phyloP scores from a whole-genome alignment of 2,329 filamentous ascomycete genomes.

The Pestalotiopsis fici region DNA sequence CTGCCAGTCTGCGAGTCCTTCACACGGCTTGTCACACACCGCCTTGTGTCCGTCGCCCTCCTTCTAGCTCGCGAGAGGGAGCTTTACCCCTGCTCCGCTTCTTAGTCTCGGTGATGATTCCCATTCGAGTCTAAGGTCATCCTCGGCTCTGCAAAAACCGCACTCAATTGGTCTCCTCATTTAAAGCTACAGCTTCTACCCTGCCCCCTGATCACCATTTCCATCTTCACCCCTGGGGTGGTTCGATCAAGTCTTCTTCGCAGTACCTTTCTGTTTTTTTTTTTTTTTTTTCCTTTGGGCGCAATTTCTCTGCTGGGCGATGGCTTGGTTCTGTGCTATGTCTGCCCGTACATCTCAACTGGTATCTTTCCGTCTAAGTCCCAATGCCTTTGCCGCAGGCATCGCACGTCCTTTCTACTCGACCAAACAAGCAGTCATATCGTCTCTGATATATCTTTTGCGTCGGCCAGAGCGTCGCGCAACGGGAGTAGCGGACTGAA shows the following conservation, averaged over 20 bases:
- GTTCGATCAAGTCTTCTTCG: constrained; percentile 32
- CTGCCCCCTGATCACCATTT: constrained; percentile 48
- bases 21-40: constrained; percentile 26
- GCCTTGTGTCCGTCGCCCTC: constrained; percentile 22
- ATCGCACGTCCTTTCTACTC: constrained; percentile 25
- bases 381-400: constrained; percentile 24
- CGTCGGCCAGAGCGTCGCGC: not conserved
- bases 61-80: constrained; percentile 22
- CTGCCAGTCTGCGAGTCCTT: not conserved
- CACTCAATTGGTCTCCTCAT: constrained; percentile 55
- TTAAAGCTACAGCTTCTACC: constrained; percentile 42
- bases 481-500: not conserved
- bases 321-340: not conserved
- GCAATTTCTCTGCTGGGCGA: not conserved
- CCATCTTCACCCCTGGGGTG: constrained; percentile 43
- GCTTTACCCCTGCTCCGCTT: constrained; percentile 36
- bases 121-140: constrained; percentile 51
- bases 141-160: constrained; percentile 35
- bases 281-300: not conserved
- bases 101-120: constrained; percentile 48
- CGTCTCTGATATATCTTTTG: constrained; percentile 26
- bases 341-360: constrained; percentile 14
- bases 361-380: constrained; percentile 24
- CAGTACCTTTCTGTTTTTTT: not conserved
- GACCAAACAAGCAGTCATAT: constrained; percentile 28